A percentile compares a stretch with the other conserved stretches of the same genome.
phyloP scores from a whole-genome alignment of 2,329 filamentous ascomycete species.

The Cephalotrichum gorgonifer region DNA sequence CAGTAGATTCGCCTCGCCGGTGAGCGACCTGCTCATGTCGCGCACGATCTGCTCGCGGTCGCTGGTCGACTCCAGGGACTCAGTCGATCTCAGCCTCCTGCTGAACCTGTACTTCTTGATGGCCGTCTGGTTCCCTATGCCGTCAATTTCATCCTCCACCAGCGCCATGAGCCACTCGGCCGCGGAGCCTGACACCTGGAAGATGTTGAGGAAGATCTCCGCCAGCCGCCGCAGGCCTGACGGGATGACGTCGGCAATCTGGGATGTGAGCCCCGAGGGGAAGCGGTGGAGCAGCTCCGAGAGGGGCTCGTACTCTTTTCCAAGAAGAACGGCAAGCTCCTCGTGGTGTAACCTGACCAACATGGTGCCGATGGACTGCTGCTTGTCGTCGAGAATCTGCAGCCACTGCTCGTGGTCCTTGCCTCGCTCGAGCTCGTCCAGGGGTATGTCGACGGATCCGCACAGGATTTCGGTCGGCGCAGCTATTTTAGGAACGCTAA shows the following conservation, averaged over 20 bases:
- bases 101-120: constrained; percentile 66
- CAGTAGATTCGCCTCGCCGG: constrained; percentile 83
- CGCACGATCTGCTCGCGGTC: constrained; percentile 65
- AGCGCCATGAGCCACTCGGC: constrained; percentile 86
- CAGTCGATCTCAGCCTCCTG: constrained; percentile 59
- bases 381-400: constrained; percentile 65
- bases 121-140: constrained; percentile 70
- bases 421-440: constrained; percentile 68
- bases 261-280: constrained; percentile 69
- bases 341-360: constrained; percentile 75
- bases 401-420: constrained; percentile 84
- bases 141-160: constrained; percentile 95
- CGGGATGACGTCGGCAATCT: constrained; percentile 71
- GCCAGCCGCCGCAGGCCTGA: constrained; percentile 70
- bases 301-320: constrained; percentile 73
- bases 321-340: constrained; percentile 80
- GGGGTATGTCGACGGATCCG: constrained; percentile 70
- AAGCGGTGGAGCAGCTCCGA: constrained; percentile 80
- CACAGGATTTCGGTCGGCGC: constrained; percentile 42
- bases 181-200: constrained; percentile 78
- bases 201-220: constrained; percentile 85
- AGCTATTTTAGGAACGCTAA: constrained; percentile 29
- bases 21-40: constrained; percentile 68
- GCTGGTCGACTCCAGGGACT: constrained; percentile 50
- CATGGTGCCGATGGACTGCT: constrained; percentile 72